Conservation (phyloP, 352 stramenopile genomes). For the Globisporangium polare region DNA sequence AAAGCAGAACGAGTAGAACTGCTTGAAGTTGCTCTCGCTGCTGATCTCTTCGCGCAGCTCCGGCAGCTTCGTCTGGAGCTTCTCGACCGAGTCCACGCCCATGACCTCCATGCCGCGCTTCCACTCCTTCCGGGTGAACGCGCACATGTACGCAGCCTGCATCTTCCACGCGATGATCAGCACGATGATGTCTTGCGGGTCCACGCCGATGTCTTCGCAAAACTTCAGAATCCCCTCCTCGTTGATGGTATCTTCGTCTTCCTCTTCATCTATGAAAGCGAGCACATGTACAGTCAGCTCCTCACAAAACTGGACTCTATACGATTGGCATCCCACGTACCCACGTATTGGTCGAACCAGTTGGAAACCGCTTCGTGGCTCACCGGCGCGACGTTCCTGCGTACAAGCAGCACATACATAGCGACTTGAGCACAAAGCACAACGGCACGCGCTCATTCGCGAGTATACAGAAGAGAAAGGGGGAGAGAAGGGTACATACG, state of each 20-base stretch:
- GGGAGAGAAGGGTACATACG: conserved; percentile 7
- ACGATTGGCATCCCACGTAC: conserved; percentile 16
- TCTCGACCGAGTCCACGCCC: conserved; percentile 58
- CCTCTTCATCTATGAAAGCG: conserved; percentile 31
- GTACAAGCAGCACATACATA: not conserved
- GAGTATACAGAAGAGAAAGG: conserved; percentile 18
- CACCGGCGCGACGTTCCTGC: not conserved
- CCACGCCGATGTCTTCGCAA: conserved; percentile 71
- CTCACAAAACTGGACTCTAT: not conserved
- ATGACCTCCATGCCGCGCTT: conserved; percentile 73
- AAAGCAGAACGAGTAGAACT: conserved; percentile 88
- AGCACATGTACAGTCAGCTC: not conserved
- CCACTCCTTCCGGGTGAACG: conserved; percentile 84
- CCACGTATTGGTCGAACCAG: conserved; percentile 71
- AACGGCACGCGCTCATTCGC: not conserved
- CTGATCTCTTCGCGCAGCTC: conserved; percentile 53
- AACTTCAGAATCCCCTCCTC: conserved; percentile 81
- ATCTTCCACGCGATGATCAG: conserved; percentile 88
- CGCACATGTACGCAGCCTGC: conserved; percentile 81
- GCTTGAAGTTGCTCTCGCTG: conserved; percentile 61
- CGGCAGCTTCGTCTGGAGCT: conserved; percentile 57
- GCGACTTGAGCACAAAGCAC: not conserved
- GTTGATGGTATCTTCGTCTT: conserved; percentile 57
- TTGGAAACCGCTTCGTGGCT: conserved; percentile 31
- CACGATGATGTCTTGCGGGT: conserved; percentile 75